These are phyloP conservation scores for Termitomyces sp. DNA, from an alignment of 768 basidiomycete species.

Conservation along the genomic window DNA sequence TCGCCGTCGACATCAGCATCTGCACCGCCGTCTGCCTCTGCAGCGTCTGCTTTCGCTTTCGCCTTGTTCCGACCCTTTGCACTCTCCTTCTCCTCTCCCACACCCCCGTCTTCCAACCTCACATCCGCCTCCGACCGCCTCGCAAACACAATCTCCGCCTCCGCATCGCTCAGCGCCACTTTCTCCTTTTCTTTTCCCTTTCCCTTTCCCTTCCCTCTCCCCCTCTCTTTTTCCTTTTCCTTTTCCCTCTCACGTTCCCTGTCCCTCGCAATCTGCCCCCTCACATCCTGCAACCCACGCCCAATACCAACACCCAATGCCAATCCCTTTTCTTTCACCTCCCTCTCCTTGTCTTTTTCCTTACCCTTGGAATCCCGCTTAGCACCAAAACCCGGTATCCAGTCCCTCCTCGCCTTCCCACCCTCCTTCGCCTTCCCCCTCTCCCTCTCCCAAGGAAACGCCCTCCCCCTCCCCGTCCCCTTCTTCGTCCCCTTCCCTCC, in stretches of 20 bases:
- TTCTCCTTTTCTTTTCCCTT: not conserved
- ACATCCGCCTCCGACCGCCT: not conserved
- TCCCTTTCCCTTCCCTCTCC: not conserved
- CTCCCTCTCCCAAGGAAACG: conserved; percentile 6
- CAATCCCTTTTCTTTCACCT: not conserved
- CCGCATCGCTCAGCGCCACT: conserved; percentile 4
- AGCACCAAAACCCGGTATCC: conserved; percentile 8
- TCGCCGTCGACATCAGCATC: conserved; percentile 1
- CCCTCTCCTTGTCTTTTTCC: conserved; percentile 5
- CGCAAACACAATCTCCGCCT: conserved; percentile 10
- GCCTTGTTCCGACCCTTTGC: not conserved
- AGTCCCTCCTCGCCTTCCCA: conserved; percentile 10
- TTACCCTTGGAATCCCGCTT: not conserved
- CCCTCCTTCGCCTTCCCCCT: not conserved
- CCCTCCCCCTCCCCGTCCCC: conserved; percentile 22
- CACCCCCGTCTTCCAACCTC: not conserved
- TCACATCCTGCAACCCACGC: conserved; percentile 4
- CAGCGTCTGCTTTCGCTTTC: conserved; percentile 4
- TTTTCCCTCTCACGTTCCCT: conserved; percentile 1
- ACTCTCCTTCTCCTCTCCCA: not conserved
- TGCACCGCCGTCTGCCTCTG: conserved; percentile 1
- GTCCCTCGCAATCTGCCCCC: conserved; percentile 1
- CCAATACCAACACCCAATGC: conserved; percentile 1
- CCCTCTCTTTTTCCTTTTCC: not conserved
- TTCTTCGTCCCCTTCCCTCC: conserved; percentile 8